Evolutionary conservation across 805 yeast species (phyloP).

Genomic region (Pichia membranifaciens): DNA sequence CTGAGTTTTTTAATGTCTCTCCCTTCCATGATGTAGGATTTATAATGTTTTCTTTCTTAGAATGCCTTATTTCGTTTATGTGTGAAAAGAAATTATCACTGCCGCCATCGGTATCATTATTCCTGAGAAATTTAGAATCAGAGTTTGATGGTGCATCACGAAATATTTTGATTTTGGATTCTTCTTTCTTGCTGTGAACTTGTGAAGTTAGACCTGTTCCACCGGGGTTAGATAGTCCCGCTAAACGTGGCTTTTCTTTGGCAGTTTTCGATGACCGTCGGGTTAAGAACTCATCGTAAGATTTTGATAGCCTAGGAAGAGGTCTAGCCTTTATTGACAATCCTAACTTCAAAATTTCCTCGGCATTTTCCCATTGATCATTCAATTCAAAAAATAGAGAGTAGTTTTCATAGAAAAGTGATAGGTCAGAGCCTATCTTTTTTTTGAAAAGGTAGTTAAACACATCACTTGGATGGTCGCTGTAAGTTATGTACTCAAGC

Average conservation of each 20-base stretch:
- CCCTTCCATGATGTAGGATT: conserved; percentile 60
- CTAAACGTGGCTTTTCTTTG: background rate
- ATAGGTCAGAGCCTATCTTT: conserved; percentile 60
- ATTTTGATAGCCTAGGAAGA: conserved; percentile 35
- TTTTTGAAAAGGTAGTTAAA: conserved; percentile 66
- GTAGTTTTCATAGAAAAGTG: conserved; percentile 75
- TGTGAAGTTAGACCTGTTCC: conserved; percentile 21
- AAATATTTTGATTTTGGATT: conserved; percentile 18
- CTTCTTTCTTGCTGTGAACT: conserved; percentile 13
- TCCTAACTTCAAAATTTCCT: conserved; percentile 53
- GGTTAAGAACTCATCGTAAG: conserved; percentile 39
- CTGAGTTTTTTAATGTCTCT: conserved; percentile 43
- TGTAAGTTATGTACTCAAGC: conserved; percentile 67
- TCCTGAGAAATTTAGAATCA: background rate
- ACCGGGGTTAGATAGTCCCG: conserved; percentile 17
- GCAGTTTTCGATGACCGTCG: conserved; percentile 29
- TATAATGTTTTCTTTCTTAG: conserved; percentile 60
- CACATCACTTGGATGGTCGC: conserved; percentile 65
- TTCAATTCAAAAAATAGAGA: conserved; percentile 54
- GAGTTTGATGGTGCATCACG: background rate
- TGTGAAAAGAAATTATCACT: conserved; percentile 13
- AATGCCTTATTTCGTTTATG: conserved; percentile 41
- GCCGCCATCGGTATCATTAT: background rate
- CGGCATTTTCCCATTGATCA: conserved; percentile 48
- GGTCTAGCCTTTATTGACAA: conserved; percentile 64